These are phyloP conservation scores for Cladorrhinum sp. DNA, from an alignment of 2,329 filamentous ascomycete genomes.

Conservation along the genomic window DNA sequence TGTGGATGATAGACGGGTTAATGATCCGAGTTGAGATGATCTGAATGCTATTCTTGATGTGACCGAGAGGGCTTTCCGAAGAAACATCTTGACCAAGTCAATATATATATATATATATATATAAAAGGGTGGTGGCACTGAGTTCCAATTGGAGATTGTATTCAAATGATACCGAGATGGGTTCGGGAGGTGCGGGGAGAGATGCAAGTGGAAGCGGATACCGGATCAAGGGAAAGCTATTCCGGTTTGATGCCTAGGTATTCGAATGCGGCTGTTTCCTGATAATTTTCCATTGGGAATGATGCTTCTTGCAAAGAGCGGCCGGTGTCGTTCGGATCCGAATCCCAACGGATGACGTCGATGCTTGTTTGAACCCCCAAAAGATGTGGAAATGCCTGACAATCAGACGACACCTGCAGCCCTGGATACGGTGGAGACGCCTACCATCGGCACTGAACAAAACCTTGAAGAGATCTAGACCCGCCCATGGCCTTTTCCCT, in stretches of 20 bases:
- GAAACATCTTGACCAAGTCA: constrained; percentile 16
- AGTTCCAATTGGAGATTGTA: not conserved
- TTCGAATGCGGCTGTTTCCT: no score
- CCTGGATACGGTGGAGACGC: constrained; percentile 1
- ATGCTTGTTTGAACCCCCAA: not conserved
- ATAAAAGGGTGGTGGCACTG: no score
- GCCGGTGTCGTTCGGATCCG: not conserved
- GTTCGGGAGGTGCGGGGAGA: constrained; percentile 9
- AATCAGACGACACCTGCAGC: constrained; percentile 15
- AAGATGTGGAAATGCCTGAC: constrained; percentile 8
- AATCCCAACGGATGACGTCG: constrained; percentile 16
- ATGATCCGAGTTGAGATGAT: constrained; percentile 28
- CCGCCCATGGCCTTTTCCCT: not conserved
- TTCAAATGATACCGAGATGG: not conserved
- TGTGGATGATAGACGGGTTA: constrained; percentile 39
- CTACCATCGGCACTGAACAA: constrained; percentile 7
- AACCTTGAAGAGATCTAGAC: no score
- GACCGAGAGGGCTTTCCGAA: constrained; percentile 28
- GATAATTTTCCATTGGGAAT: not conserved
- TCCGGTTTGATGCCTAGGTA: not conserved
- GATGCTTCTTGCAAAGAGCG: no score
- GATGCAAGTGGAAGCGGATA: not conserved
- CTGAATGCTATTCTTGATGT: constrained; percentile 26
- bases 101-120: no score
- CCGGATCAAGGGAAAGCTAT: not conserved